A percentile compares a stretch with the other conserved stretches of the same genome.
phyloP scores from a whole-genome alignment of 352 stramenopile genomes.

The Pythium folliculosum region DNA sequence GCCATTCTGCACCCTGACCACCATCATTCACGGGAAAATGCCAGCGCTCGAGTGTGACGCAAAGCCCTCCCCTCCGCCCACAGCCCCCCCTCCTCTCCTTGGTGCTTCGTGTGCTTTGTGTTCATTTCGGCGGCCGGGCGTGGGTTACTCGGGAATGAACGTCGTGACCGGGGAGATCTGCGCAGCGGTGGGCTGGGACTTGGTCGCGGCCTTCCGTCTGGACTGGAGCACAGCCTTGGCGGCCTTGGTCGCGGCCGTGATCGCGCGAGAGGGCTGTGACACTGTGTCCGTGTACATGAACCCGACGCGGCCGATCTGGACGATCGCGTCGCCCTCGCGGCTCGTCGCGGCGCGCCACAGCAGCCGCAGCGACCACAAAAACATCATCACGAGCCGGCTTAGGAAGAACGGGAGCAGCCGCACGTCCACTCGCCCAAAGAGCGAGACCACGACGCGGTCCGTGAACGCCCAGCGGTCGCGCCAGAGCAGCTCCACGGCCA shows the following conservation, averaged over 20 bases:
- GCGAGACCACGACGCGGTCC: constrained; percentile 14
- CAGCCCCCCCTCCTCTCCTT: no score
- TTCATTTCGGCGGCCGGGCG: no score
- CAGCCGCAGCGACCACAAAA: constrained; percentile 26
- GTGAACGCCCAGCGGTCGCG: background rate
- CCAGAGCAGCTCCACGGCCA: constrained; percentile 4
- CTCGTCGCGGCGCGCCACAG: constrained; percentile 3
- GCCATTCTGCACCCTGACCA: background rate
- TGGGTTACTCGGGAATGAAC: background rate
- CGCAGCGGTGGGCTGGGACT: background rate
- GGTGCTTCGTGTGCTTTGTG: background rate
- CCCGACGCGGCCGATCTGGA: constrained; percentile 5
- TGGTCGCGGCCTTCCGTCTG: background rate
- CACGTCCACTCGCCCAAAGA: background rate
- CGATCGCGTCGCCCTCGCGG: background rate
- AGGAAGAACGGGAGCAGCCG: constrained; percentile 20
- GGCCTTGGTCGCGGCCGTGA: background rate
- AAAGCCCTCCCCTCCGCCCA: no score
- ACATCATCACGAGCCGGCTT: constrained; percentile 23
- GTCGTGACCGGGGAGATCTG: background rate
- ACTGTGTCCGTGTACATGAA: background rate
- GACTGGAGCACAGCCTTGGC: background rate
- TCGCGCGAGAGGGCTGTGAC: background rate
- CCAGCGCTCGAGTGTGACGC: no score
- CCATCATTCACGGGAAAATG: no score